Base-by-base conservation (phyloP, 202 grass and related monocot species). In the Thinopyrum obtusiflorum region DNA sequence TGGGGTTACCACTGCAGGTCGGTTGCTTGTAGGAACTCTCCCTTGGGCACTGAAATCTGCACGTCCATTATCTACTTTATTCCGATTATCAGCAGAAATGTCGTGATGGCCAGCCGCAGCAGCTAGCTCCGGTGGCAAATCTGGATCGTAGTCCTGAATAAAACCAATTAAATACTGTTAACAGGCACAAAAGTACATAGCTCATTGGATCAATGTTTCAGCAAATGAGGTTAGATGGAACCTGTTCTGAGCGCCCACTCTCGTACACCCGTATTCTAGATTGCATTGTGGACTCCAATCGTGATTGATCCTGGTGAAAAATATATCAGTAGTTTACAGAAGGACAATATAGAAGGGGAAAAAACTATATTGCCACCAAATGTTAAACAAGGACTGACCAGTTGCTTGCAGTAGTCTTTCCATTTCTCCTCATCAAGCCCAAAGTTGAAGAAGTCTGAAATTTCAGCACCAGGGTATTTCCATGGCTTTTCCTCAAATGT, bases 401-500 rank as follows among this genome's bases (percentile, higher is more conserved):
- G 74, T 35, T 88, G 93, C 79, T 92, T 99, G 89, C 90, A 99
- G 63, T 97, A 94, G 46, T 99, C 97, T 82, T 99, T 99, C 97
- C 97, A 99, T 53, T 91, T 91, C 36, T 97, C 93, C 65, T 99
- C 94, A 87, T 93, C 90, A 69, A 99, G 65, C 57, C 83, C 94
- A 76, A 99, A 99, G 83, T 99, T 99, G 74, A 99, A 99, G 65
- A 91, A 99, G 65, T 99, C 94, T 61, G 92, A 91, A 71, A 86
- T 83, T 71, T 99, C 97, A 63, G 87, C 90, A 83, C 92, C 92
- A 88, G 97, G 87, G 82, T 97, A 64, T 86, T 84, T 97, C 97
- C 97, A 99, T 90, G 97, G 97, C 82, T 99, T 99, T 79, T 99
- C 97, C 83, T 99, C 97, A 83, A 99, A 99, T 78, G 85, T 55